These are phyloP conservation scores for Fragaria iinumae DNA, from an alignment of 306 rosid species.

Conservation along the genomic window DNA sequence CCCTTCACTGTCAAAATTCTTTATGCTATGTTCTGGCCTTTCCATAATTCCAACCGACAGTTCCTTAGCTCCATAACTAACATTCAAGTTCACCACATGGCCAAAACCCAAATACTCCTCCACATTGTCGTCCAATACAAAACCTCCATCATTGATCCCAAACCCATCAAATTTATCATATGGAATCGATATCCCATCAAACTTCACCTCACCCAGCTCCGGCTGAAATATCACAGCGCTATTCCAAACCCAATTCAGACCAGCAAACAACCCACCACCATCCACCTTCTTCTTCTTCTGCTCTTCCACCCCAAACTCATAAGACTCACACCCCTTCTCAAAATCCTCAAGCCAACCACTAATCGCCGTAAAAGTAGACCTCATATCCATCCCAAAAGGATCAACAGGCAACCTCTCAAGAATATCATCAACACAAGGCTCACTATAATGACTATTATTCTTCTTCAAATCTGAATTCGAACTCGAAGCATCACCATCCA, in stretches of 20 bases:
- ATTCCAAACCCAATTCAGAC: slow-evolving; percentile 46
- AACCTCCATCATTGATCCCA: slow-evolving; percentile 23
- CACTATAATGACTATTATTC: slow-evolving; percentile 6
- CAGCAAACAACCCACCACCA: slow-evolving; percentile 34
- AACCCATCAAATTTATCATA: slow-evolving; percentile 32
- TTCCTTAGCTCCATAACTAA: slow-evolving; percentile 25
- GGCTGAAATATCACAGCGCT: slow-evolving; percentile 35
- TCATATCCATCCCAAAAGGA: slow-evolving; percentile 60
- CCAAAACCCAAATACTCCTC: slow-evolving; percentile 27
- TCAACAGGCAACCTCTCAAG: slow-evolving; percentile 57
- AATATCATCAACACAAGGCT: slow-evolving; percentile 40
- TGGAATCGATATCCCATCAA: slow-evolving; percentile 28
- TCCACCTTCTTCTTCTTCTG: slow-evolving; percentile 17
- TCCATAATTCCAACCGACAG: slow-evolving; percentile 19
- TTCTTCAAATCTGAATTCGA: slow-evolving; percentile 24
- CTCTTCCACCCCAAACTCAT: slow-evolving; percentile 36
- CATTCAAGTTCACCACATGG: slow-evolving; percentile 15
- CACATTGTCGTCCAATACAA: slow-evolving; percentile 25
- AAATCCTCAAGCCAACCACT: slow-evolving; percentile 48
- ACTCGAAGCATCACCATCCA: slow-evolving; percentile 25
- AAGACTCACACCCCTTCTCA: slow-evolving; percentile 30
- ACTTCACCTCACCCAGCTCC: slow-evolving; percentile 13
- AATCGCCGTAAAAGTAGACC: slow-evolving; percentile 46
- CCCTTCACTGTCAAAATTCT: slow-evolving; percentile 21
- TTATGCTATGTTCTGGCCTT: slow-evolving; percentile 17